Conservation (phyloP, 1,284 basidiomycete genomes). For the Cutaneotrichosporon spelunceum region DNA sequence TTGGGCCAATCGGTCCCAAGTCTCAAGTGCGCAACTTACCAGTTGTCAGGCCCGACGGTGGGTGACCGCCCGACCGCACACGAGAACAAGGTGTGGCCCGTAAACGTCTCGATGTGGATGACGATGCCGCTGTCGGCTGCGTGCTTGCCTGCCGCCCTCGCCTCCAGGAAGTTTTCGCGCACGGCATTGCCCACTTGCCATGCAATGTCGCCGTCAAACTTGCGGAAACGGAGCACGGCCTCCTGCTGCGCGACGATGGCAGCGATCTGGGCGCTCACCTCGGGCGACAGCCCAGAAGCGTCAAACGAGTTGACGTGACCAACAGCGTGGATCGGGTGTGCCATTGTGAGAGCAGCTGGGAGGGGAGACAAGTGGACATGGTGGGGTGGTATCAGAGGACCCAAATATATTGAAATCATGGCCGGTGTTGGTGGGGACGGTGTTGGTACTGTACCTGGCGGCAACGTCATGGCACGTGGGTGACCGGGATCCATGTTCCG, state of each 20-base stretch:
- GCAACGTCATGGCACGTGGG: background rate
- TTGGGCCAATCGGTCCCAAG: too few relatives aligned
- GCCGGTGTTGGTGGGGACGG: background rate
- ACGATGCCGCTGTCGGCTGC: conserved; percentile 36
- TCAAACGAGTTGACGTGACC: background rate
- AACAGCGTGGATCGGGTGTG: conserved; percentile 1
- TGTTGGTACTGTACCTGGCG: background rate
- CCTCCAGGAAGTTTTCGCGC: conserved; percentile 29
- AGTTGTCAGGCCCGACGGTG: conserved; percentile 40
- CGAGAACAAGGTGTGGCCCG: conserved; percentile 44
- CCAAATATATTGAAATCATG: background rate
- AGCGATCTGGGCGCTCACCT: conserved; percentile 12
- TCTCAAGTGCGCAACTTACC: conserved; percentile 32
- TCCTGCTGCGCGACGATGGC: conserved; percentile 26
- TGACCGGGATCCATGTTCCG: background rate
- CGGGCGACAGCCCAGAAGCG: background rate
- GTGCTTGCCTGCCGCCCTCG: conserved; percentile 15
- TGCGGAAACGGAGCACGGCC: conserved; percentile 22
- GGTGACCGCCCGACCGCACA: conserved; percentile 39
- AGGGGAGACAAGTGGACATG: too few relatives aligned
- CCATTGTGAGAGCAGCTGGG: conserved; percentile 8
- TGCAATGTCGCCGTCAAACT: conserved; percentile 32
- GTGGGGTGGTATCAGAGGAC: background rate
- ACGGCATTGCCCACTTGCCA: conserved; percentile 36
- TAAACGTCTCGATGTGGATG: conserved; percentile 43